Evolutionary conservation across 2,329 filamentous ascomycete genomes (phyloP), one percentile per base, ranked within the genome.

Genomic region (Exophiala oligosperma): DNA sequence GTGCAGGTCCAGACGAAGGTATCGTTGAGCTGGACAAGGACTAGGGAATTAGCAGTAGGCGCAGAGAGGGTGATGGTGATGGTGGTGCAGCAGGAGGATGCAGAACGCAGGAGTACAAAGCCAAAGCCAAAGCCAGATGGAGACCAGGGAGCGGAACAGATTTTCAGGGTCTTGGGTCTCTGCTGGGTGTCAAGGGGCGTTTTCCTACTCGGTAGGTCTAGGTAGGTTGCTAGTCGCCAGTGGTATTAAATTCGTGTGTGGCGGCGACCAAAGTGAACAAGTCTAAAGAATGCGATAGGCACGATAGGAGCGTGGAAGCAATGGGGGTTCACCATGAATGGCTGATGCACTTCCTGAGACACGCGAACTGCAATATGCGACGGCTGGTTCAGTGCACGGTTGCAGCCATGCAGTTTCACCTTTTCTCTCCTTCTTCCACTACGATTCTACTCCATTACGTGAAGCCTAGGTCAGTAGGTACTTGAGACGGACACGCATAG

Each of bases 1-100:
- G 54, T 48, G 40, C 37, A 55, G 56, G 52, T 56, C 50, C 53
- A 56, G 51, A 37, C 23, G 49, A 28, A 46, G 26, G 52, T 41
- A 32, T 50, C 17, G 32, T 44, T 17, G 52, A 55, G 21, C 44
- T 40, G 52, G 52, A 37, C 52, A 52, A 49, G 40, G 55, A 51
- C 41, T 37, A 43, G 55, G 32, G 35, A 38, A 49, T 38, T 58
- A n/a, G 17, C 40, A 43, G 46, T 32, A 8, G 46, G 24, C 24
- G 24, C 14, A 48, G 44, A 4, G 21, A 26, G 17, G 44, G 14
- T 47, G 44, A 28, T 47, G 44, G 46, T 43, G 46, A 26, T 46
- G 43, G 43, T 46, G 43, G 43, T 46, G 43, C 49, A 51, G 49
- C 35, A 37, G 49, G 28, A 51, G 24, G 17, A n/a, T 28, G 49